Evolutionary conservation across 257 asterid genomes (phyloP), one percentile per base, ranked within the genome.

Genomic region (Buddleja alternifolia): DNA sequence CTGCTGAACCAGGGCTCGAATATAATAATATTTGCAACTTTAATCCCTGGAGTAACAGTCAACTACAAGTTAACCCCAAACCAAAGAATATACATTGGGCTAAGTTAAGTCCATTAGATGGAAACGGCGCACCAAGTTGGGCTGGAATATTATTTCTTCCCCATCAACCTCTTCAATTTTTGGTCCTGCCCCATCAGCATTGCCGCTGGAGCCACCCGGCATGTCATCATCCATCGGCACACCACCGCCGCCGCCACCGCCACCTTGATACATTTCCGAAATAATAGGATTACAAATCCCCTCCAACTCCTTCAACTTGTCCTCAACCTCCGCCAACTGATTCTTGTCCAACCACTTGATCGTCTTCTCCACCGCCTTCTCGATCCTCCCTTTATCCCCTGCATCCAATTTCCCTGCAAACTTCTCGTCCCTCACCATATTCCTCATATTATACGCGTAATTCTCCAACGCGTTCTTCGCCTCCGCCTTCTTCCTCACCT

Each of bases 151-250:
- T n/a, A n/a, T n/a, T n/a, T n/a, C n/a, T n/a, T n/a, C n/a, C n/a
- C n/a, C n/a, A 53, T 85, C 91, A 23, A 85, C 88, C 82, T 85
- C 91, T 66, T 82, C 88, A 63, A 82, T 82, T 80, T 80, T 85
- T 12, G 91, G 88, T 14, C 84, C 90, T 0, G 75, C 68, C 3
- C 78, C 73, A 44, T 69, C 76, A 3, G 57, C 41, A n/a, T n/a
- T n/a, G 0, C 68, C 70, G n/a, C n/a, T n/a, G n/a, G n/a, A n/a
- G 9, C 67, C 75, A 0, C 45, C 78, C 2, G 75, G 50, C 84
- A 56, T 51, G 14, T 78, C 82, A 59, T 46, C 77, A 60, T 67
- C 82, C 82, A 73, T 78, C 0, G 78, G 77, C 7, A 0, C 82
- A 40, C 15, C 53, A 9, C 82, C 70, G 16, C 45, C 69, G 2